Base-by-base conservation (phyloP, 306 rosid species). In the Prunus mongolica region DNA sequence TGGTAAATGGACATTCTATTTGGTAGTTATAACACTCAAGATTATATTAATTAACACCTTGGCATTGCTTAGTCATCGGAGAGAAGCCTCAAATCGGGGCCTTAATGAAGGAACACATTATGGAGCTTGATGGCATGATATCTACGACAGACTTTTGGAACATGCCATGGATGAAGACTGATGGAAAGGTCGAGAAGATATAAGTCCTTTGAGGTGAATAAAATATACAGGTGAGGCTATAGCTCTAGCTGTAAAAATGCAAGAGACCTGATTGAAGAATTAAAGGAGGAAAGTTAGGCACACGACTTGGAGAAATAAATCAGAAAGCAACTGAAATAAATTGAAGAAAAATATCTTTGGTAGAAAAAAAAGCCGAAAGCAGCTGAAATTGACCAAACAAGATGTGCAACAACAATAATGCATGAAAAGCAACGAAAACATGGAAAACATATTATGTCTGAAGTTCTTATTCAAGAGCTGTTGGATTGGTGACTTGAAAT, bases 341-440 rank as follows among this genome's bases (percentile, higher is more conserved):
- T 5, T 38, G 44, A 6, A 38, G 2, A 38, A 38, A 38, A 38
- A 38, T 38, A 38, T 38, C 44, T 38, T 60, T 15, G 65, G 64
- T 3, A 13, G 14, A 13, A 49, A 15, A 18, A 15, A 15, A 25
- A 27, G 34, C 44, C 44, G 34, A 27, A 12, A 25, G 19, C 30
- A 27, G 67, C 5, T 25, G 38, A 25, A 62, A 27, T 62, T 13
- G 66, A 62, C 67, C 34, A 9, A 2, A 12, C 6, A 20, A 52
- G n/a, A 54, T 54, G 8, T 38, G 44, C 8, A 38, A 7, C 41
- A 34, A 63, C 13, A 28, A 34, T n/a, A 71, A 41, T 55, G 65
- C 75, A 54, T 71, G 65, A n/a, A 71, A 71, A 71, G 64, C 75
- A 55, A 71, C 50, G 25, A 32, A 55, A 32, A 71, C 34, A 12